Percentiles rank a stretch among this genome's conserved stretches.
Conservation (phyloP, 495 filamentous ascomycete genomes). For the Physcia stellaris region DNA sequence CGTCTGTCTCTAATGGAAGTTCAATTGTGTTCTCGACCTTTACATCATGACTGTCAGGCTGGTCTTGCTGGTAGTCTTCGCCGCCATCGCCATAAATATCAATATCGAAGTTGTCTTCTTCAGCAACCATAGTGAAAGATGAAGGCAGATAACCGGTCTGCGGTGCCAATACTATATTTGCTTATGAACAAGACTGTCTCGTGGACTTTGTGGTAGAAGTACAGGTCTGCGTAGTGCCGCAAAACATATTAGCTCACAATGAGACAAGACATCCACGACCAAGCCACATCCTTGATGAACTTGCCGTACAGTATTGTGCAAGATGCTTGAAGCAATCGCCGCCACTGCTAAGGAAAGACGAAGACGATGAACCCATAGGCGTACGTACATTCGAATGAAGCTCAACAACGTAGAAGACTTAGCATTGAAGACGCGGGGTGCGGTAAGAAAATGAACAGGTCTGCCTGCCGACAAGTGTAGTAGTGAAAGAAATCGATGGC, state of each 20-base stretch:
- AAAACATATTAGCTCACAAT: constrained; percentile 12
- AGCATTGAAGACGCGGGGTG: constrained; percentile 9
- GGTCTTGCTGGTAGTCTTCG: constrained; percentile 37
- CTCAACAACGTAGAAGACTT: constrained; percentile 11
- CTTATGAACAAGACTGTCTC: constrained; percentile 15
- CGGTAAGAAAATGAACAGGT: too few relatives aligned
- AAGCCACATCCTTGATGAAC: too few relatives aligned
- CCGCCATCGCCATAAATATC: constrained; percentile 87
- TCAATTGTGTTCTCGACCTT: constrained; percentile 26
- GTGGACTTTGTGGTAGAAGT: constrained; percentile 20
- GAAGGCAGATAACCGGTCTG: constrained; percentile 4
- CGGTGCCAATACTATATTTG: constrained; percentile 7
- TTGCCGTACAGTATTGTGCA: too few relatives aligned
- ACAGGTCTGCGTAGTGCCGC: constrained; percentile 16
- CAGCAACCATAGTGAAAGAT: constrained; percentile 49
- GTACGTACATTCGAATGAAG: constrained; percentile 33
- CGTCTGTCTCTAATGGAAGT: constrained; percentile 25
- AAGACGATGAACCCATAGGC: constrained; percentile 20
- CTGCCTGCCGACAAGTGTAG: too few relatives aligned
- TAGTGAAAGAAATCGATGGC: too few relatives aligned
- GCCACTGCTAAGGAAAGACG: constrained; percentile 1
- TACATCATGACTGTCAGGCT: constrained; percentile 20
- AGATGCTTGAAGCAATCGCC: constrained; percentile 2
- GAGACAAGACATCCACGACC: constrained; percentile 1
- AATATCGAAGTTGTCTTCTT: constrained; percentile 94